These are phyloP conservation scores for Laguncularia racemosa DNA, from an alignment of 345 rosid genomes.

Conservation along the genomic window DNA sequence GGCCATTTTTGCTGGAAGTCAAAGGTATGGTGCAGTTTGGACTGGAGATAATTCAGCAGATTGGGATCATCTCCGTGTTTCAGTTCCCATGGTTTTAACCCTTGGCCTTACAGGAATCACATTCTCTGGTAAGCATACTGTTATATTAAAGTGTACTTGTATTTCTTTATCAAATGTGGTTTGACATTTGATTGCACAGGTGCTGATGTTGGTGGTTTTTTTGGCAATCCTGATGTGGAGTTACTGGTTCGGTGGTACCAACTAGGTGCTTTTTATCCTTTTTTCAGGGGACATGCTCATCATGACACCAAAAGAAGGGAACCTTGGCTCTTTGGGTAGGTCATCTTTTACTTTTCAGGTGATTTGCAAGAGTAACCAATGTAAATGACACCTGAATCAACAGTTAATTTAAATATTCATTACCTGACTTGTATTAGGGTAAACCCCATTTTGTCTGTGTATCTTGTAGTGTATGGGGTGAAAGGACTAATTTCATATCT, in stretches of 20 bases:
- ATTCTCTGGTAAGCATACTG: slow-evolving; percentile 59
- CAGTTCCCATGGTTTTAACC: slow-evolving; percentile 90
- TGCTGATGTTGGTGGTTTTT: slow-evolving; percentile 97
- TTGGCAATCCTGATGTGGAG: slow-evolving; percentile 94
- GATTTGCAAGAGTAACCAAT: not conserved
- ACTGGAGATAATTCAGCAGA: slow-evolving; percentile 97
- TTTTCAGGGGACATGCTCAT: slow-evolving; percentile 98
- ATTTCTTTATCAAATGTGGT: not conserved
- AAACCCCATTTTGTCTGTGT: too few species aligned
- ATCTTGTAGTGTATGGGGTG: too few species aligned
- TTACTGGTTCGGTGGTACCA: slow-evolving; percentile 97
- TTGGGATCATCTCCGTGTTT: slow-evolving; percentile 95
- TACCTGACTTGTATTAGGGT: too few species aligned
- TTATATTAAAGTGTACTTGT: too few species aligned
- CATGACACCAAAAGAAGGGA: slow-evolving; percentile 97
- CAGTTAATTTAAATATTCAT: too few species aligned
- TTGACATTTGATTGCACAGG: slow-evolving; percentile 30
- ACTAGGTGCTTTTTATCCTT: slow-evolving; percentile 96
- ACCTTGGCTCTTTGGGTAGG: slow-evolving; percentile 98
- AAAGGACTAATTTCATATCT: too few species aligned
- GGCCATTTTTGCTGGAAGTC: slow-evolving; percentile 94
- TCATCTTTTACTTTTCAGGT: slow-evolving; percentile 3
- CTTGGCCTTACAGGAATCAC: slow-evolving; percentile 84
- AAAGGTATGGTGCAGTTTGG: slow-evolving; percentile 96
- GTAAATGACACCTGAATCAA: not conserved